phyloP scores from a whole-genome alignment of 2,329 filamentous ascomycete species.

The Hypoxylon sp. region DNA sequence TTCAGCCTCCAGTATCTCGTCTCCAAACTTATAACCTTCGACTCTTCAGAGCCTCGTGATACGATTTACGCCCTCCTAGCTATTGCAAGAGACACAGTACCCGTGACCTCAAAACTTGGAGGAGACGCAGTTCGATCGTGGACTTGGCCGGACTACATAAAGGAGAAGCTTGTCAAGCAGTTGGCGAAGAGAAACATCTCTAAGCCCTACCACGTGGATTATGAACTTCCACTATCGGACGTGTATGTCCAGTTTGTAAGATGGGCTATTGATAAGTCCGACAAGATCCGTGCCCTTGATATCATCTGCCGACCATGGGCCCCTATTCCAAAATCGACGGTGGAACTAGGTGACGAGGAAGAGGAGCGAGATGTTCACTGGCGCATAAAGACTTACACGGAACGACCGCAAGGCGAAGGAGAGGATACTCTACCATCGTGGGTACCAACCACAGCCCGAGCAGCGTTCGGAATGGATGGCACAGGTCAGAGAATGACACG shows the following conservation, averaged over 20 bases:
- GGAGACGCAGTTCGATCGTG: conserved; percentile 6
- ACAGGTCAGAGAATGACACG: conserved; percentile 26
- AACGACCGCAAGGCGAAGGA: conserved; percentile 14
- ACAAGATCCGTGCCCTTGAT: conserved; percentile 27
- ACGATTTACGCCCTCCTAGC: conserved; percentile 38
- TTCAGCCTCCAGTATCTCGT: conserved; percentile 38
- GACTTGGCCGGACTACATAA: conserved; percentile 14
- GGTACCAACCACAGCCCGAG: conserved; percentile 25
- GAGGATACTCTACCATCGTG: conserved; percentile 32
- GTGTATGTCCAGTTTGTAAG: conserved; percentile 33
- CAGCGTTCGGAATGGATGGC: conserved; percentile 29
- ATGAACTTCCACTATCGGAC: conserved; percentile 31
- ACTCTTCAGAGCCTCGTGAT: conserved; percentile 38
- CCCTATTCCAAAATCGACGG: not conserved
- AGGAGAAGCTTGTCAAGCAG: conserved; percentile 20
- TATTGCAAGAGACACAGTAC: conserved; percentile 31
- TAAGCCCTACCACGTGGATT: conserved; percentile 30
- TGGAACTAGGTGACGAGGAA: not conserved
- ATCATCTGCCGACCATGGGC: conserved; percentile 36
- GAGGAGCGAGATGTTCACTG: conserved; percentile 17
- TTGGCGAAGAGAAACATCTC: conserved; percentile 19
- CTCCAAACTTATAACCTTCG: conserved; percentile 31
- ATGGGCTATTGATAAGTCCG: conserved; percentile 28
- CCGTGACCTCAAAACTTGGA: conserved; percentile 2
- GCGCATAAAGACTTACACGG: conserved; percentile 7